A percentile compares a stretch with the other conserved stretches of the same genome.
Evolutionary conservation across 2,329 filamentous ascomycete genomes (phyloP).

Genomic region (Botrytis porri): DNA sequence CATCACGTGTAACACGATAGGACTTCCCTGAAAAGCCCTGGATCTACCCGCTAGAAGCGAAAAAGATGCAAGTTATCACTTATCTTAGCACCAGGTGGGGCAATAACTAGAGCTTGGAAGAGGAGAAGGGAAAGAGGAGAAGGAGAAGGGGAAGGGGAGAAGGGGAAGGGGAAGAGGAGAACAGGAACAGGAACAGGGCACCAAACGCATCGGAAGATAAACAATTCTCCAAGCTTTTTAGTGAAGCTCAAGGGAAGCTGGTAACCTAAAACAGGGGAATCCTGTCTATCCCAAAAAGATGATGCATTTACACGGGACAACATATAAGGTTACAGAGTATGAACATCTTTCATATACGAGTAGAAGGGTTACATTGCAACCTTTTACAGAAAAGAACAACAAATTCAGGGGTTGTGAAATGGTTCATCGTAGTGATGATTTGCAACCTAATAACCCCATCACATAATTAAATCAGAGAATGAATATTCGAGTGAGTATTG

Average conservation of each 20-base stretch:
- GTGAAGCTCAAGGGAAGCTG: background rate
- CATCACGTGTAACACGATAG: background rate
- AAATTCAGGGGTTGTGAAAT: background rate
- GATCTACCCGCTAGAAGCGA: conserved; percentile 14
- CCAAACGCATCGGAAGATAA: background rate
- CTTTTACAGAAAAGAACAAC: background rate
- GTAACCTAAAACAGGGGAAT: background rate
- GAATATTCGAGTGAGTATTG: background rate
- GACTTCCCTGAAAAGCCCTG: conserved; percentile 12
- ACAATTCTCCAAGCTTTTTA: conserved; percentile 1
- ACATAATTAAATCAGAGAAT: background rate
- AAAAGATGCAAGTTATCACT: background rate
- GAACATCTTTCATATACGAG: background rate
- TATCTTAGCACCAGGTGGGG: conserved; percentile 15
- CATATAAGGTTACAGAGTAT: too few relatives aligned
- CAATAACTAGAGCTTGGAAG: background rate
- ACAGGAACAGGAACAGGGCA: background rate
- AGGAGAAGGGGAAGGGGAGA: too few relatives aligned
- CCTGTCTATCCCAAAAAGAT: background rate
- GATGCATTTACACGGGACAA: background rate
- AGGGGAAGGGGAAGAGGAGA: background rate
- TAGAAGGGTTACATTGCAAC: conserved; percentile 6
- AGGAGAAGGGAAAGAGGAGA: background rate
- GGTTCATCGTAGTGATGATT: background rate
- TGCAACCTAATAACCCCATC: background rate